A percentile compares a stretch with the other conserved stretches of the same genome.
Conservation (phyloP, 306 rosid species). For the Prunus kanzakura region DNA sequence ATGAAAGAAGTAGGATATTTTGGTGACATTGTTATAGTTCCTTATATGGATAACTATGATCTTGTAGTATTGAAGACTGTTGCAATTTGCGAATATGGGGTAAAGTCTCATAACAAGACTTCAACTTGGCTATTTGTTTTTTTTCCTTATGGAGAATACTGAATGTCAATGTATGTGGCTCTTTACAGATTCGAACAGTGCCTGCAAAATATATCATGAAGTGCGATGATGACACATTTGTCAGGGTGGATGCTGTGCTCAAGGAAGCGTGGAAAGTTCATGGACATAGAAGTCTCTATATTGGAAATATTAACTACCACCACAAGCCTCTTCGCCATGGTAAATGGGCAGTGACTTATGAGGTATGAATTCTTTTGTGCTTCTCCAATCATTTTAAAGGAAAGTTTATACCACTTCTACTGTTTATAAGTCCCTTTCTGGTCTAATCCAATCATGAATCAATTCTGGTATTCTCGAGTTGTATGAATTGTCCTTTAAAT, state of each 20-base stretch:
- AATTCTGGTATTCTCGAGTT: not conserved
- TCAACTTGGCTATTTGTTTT: conserved; percentile 14
- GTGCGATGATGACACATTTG: conserved; percentile 96
- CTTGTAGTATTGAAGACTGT: conserved; percentile 94
- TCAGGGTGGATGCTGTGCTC: conserved; percentile 74
- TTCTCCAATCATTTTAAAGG: conserved; percentile 8
- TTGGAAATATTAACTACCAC: conserved; percentile 90
- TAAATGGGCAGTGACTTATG: conserved; percentile 98
- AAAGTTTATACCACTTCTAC: not conserved
- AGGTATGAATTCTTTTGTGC: conserved; percentile 44
- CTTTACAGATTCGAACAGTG: conserved; percentile 53
- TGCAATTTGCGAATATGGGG: conserved; percentile 96
- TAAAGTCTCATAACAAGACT: conserved; percentile 34
- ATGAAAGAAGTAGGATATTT: conserved; percentile 87
- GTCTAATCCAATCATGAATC: not conserved
- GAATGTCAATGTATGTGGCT: conserved; percentile 7
- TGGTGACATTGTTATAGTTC: conserved; percentile 87
- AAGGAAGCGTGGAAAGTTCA: conserved; percentile 50
- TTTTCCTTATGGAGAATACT: conserved; percentile 12
- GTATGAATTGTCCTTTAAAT: not conserved
- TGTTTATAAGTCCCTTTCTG: not conserved
- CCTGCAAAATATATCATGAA: conserved; percentile 85
- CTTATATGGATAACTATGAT: conserved; percentile 93
- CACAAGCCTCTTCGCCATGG: conserved; percentile 84
- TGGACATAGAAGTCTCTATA: conserved; percentile 58